Percentiles rank a stretch among this genome's conserved stretches.
These are phyloP conservation scores for Leonotis leonurus DNA, from an alignment of 257 asterid species.

Conservation along the genomic window DNA sequence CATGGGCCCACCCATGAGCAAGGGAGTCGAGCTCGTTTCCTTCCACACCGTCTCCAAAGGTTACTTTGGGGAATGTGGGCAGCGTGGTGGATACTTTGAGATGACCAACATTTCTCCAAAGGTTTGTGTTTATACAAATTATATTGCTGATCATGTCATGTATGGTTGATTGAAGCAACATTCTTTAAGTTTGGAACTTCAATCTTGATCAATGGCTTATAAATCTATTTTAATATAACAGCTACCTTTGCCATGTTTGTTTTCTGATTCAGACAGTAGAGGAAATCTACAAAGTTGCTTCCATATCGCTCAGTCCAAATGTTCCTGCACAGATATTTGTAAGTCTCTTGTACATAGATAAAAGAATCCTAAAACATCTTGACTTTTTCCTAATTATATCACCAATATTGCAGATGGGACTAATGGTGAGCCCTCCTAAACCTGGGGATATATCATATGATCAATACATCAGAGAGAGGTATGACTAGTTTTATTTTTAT, in stretches of 20 bases:
- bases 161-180: neutral
- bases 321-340: conserved; percentile 98
- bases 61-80: conserved; percentile 97
- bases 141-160: neutral
- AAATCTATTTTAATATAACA: neutral
- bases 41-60: conserved; percentile 98
- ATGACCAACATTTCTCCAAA: conserved; percentile 86
- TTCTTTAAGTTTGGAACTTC: neutral
- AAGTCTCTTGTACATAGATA: conserved; percentile 22
- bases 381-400: neutral
- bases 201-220: neutral
- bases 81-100: conserved; percentile 98
- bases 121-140: conserved; percentile 35
- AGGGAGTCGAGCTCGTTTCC: conserved; percentile 78
- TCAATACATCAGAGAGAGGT: conserved; percentile 76
- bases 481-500: conserved; percentile 10
- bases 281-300: conserved; percentile 96
- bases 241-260: neutral
- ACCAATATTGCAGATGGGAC: conserved; percentile 65
- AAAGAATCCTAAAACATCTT: neutral
- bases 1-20: conserved; percentile 86
- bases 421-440: conserved; percentile 85
- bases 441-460: conserved; percentile 96
- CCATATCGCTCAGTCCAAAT: conserved; percentile 91
- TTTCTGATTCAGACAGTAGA: conserved; percentile 63